Conservation (phyloP, 2,329 filamentous ascomycete species). For the Cytospora piceicola region DNA sequence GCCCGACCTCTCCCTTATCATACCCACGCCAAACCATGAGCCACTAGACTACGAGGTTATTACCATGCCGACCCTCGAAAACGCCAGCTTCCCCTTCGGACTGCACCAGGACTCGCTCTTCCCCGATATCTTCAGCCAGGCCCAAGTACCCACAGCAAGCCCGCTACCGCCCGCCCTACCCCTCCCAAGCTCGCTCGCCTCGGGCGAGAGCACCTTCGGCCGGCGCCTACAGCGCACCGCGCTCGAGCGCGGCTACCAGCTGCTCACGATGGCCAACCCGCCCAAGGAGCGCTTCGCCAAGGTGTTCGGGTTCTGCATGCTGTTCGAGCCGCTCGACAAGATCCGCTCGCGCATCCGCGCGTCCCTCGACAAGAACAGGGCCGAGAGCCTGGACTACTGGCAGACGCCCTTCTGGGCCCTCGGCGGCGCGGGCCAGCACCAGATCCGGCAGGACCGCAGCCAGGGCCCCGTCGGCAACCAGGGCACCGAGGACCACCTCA, state of each 20-base stretch:
- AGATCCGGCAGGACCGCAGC: conserved; percentile 1
- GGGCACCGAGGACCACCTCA: conserved; percentile 38
- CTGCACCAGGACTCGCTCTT: conserved; percentile 35
- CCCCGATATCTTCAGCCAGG: conserved; percentile 32
- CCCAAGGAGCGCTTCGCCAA: conserved; percentile 22
- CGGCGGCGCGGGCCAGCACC: conserved; percentile 28
- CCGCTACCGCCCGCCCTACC: conserved; percentile 42
- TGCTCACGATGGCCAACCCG: conserved; percentile 51
- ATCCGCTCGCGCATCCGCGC: conserved; percentile 23
- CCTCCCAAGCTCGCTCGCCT: conserved; percentile 59
- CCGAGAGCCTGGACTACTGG: conserved; percentile 28
- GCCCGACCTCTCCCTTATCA: conserved; percentile 11
- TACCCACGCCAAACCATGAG: conserved; percentile 14
- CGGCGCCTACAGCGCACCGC: conserved; percentile 70
- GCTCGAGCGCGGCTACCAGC: conserved; percentile 63
- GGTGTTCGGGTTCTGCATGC: conserved; percentile 30
- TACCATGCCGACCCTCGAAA: conserved; percentile 54
- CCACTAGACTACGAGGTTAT: conserved; percentile 51
- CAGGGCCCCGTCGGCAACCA: conserved; percentile 43
- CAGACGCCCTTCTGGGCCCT: conserved; percentile 27
- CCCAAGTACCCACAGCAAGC: conserved; percentile 30
- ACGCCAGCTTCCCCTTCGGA: conserved; percentile 57
- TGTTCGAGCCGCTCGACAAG: conserved; percentile 29
- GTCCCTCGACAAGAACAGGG: conserved; percentile 7
- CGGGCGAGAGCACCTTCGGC: conserved; percentile 69